Base-by-base conservation (phyloP, 1,139 yeast genomes). In the Nakaseomyces glabratus region DNA sequence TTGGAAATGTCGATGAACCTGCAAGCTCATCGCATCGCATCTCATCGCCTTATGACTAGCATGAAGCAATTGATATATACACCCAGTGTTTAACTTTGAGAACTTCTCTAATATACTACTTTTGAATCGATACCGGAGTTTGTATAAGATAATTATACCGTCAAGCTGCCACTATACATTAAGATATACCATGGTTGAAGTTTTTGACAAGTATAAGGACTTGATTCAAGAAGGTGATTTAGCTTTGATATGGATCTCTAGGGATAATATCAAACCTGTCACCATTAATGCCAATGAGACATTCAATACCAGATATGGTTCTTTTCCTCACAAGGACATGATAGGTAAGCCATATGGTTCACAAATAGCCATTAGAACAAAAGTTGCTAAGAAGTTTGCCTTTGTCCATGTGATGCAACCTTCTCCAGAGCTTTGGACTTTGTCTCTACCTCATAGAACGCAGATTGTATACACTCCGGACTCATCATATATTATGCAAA, bases 381-480 rank as follows among this genome's bases (percentile, higher is more conserved):
- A 75, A 37, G 88, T 86, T 1, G 42, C 45, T 6, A 52, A 52
- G 23, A 51, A 47, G 34, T 72, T 74, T 45, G 98, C 98, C 0
- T 93, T 85, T 52, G 74, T 93, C 33, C 94, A 90, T 54, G 65
- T 90, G 20, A 61, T 93, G 33, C 88, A 82, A 39, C 97, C 98
- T 1, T 79, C 95, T 0, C 93, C 99, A 0, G 99, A 93, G 59
- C 63, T 90, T 23, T 93, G 99, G 99, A 82, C 96, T 0, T 56
- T 84, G 20, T 85, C 96, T 0, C 66, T 93, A 33, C 97, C 98
- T 1, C 99, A 93, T 57, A 70, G 99, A 57, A 93, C 99, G 0
- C 99, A 93, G 62, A 90, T 93, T 47, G 97, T 93, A 1, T 93
- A 93, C 56, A 82, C 96, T 0, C 95, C 95, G 6, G 99, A 93